phyloP scores from a whole-genome alignment of 1,139 yeast species.

The Scheffersomyces insectosa region DNA sequence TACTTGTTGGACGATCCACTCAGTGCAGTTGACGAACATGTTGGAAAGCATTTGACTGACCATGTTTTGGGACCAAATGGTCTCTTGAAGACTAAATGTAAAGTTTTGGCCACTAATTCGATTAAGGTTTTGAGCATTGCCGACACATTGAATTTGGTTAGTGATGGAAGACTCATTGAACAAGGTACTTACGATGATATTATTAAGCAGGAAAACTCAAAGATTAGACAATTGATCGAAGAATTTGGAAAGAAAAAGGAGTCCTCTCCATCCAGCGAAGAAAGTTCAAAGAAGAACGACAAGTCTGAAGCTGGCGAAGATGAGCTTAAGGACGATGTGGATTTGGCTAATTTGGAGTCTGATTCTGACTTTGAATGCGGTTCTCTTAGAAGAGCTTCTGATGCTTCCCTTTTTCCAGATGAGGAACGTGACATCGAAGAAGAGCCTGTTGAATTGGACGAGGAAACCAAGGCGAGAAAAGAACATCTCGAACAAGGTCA shows the following conservation, averaged over 20 bases:
- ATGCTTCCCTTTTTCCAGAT: slow-evolving; percentile 49
- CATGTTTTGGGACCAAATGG: slow-evolving; percentile 84
- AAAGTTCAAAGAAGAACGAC: slow-evolving; percentile 1
- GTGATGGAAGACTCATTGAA: slow-evolving; percentile 77
- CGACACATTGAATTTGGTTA: slow-evolving; percentile 67
- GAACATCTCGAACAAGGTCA: slow-evolving; percentile 93
- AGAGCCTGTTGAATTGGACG: slow-evolving; percentile 48
- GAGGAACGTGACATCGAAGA: slow-evolving; percentile 31
- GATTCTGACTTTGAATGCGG: slow-evolving; percentile 26
- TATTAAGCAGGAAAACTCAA: slow-evolving; percentile 53
- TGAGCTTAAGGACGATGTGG: slow-evolving; percentile 10
- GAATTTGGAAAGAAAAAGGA: slow-evolving; percentile 68
- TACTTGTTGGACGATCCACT: slow-evolving; percentile 90
- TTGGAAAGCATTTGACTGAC: slow-evolving; percentile 78
- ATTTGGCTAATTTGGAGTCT: slow-evolving; percentile 17
- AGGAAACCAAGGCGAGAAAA: slow-evolving; percentile 45
- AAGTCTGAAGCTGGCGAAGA: slow-evolving; percentile 14
- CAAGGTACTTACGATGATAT: slow-evolving; percentile 68
- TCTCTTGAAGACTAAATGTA: slow-evolving; percentile 71
- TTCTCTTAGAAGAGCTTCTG: slow-evolving; percentile 72
- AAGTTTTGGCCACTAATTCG: slow-evolving; percentile 84
- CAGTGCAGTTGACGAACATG: slow-evolving; percentile 95
- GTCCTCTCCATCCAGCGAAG: slow-evolving; percentile 14
- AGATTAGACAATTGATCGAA: slow-evolving; percentile 60
- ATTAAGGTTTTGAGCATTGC: slow-evolving; percentile 84